Percentiles rank a stretch among this genome's conserved stretches.
phyloP scores from a whole-genome alignment of 768 basidiomycete species.

The Saitozyma podzolica region DNA sequence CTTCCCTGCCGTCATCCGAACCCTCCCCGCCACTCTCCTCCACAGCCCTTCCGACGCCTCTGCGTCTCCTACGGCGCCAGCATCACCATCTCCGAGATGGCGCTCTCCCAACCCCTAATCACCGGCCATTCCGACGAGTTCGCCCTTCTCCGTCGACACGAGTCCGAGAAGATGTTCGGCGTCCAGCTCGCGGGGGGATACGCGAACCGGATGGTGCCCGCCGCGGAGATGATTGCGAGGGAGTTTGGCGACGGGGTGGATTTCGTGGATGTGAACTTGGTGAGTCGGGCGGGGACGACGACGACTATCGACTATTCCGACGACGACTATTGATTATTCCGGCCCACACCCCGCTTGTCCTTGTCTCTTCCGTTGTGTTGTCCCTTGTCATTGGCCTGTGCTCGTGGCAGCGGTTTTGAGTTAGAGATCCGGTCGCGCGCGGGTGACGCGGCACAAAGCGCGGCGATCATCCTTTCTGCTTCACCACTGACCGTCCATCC shows the following conservation, averaged over 20 bases:
- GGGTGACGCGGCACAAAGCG: too few species aligned
- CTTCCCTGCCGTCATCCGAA: not conserved
- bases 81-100: constrained; percentile 97
- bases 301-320: too few species aligned
- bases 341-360: too few species aligned
- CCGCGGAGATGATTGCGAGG: constrained; percentile 75
- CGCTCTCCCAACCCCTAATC: constrained; percentile 85
- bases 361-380: too few species aligned
- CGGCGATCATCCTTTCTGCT: too few species aligned
- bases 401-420: too few species aligned
- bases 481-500: too few species aligned
- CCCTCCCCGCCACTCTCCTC: not conserved
- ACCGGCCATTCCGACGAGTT: constrained; percentile 89
- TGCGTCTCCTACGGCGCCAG: constrained; percentile 85
- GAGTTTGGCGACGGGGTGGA: constrained; percentile 69
- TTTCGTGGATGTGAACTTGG: constrained; percentile 82
- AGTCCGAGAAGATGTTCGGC: constrained; percentile 82
- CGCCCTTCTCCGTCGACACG: constrained; percentile 86
- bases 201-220: constrained; percentile 69
- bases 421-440: too few species aligned
- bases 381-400: too few species aligned
- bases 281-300: constrained; percentile 7
- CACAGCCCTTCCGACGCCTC: constrained; percentile 84
- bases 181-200: constrained; percentile 91
- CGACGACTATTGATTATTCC: too few species aligned